Evolutionary conservation across 2,329 filamentous ascomycete genomes (phyloP).

Genomic region (Sodiomyces alkalinus): DNA sequence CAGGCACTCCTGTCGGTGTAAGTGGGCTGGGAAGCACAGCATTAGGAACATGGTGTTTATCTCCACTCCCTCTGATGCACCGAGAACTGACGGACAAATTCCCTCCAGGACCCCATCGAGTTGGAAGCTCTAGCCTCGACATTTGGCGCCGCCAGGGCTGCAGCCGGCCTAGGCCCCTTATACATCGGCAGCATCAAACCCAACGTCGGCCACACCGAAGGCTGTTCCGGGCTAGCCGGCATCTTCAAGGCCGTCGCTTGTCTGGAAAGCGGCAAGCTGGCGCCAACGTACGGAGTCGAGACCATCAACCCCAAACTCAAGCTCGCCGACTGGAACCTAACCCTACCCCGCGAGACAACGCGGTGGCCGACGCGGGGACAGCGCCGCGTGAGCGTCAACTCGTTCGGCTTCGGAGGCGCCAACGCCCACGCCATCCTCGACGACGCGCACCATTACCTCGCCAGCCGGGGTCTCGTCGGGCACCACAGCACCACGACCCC

Average conservation of each 20-base stretch:
- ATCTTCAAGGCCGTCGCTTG: conserved; percentile 1
- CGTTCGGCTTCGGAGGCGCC: conserved; percentile 5
- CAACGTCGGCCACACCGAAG: conserved; percentile 3
- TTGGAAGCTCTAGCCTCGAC: background rate
- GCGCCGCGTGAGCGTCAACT: conserved; percentile 2
- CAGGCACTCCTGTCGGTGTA: conserved; percentile 3
- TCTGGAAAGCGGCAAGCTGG: conserved; percentile 2
- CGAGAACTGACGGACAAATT: too few relatives aligned
- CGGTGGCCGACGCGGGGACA: conserved; percentile 1
- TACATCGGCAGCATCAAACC: conserved; percentile 2
- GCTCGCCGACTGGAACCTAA: conserved; percentile 1
- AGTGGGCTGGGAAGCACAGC: too few relatives aligned
- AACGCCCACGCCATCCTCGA: conserved; percentile 5
- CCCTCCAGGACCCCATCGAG: conserved; percentile 2
- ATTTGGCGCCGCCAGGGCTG: conserved; percentile 9
- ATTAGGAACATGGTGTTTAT: too few relatives aligned
- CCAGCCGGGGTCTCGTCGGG: too few relatives aligned
- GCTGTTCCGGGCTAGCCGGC: conserved; percentile 1
- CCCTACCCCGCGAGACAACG: background rate
- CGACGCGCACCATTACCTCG: too few relatives aligned
- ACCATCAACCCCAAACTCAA: background rate
- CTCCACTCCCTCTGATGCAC: too few relatives aligned
- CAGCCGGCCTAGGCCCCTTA: too few relatives aligned
- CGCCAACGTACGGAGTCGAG: conserved; percentile 1
- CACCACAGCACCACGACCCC: too few relatives aligned